Evolutionary conservation across 345 rosid genomes (phyloP), one percentile per base, ranked within the genome.

Genomic region (Camelina laxa): DNA sequence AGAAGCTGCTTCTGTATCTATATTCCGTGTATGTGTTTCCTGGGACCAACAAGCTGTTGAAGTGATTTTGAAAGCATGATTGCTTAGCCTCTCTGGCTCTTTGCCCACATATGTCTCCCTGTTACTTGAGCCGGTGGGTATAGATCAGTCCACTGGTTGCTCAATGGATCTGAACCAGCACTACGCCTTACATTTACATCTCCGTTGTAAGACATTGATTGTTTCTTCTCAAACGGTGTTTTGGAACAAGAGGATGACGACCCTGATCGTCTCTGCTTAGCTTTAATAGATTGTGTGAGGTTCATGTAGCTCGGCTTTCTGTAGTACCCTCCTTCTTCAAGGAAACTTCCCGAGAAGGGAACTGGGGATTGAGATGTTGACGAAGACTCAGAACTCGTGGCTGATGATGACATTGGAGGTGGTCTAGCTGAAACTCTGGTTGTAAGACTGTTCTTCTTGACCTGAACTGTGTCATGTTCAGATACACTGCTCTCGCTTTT

Each of bases 251-350:
- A 59, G 0, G 77, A 67, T 49, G 79, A 59, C 41, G 77, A 67
- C 59, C 80, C 84, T 68, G 75, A 72, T 24, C 79, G 75, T 54
- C 84, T 87, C 51, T 84, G 90, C 84, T 89, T 92, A n/a, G 96
- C 96, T 75, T 87, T 92, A 15, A 76, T 86, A 30, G 92, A 90
- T 63, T 84, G 84, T 0, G 99, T 95, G 24, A 84, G 82, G 63
- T 74, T 87, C 98, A 95, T 89, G 83, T 84, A 95, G 73, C 91
- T 81, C 1, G 97, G 97, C 67, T 90, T 89, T 24, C 74, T 78
- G 63, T 73, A 63, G 11, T 76, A 61, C 33, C 85, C 82, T 30
- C 87, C 92, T 50, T 83, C 88, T 51, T 54, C 80, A 9, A 74
- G 76, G 53, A 70, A 78, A 65, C 84, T 82, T 68, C 84, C 72